Evolutionary conservation across 163 green algal species (phyloP), one percentile per base, ranked within the genome.

Genomic region (Chlamydomonas reinhardtii): DNA sequence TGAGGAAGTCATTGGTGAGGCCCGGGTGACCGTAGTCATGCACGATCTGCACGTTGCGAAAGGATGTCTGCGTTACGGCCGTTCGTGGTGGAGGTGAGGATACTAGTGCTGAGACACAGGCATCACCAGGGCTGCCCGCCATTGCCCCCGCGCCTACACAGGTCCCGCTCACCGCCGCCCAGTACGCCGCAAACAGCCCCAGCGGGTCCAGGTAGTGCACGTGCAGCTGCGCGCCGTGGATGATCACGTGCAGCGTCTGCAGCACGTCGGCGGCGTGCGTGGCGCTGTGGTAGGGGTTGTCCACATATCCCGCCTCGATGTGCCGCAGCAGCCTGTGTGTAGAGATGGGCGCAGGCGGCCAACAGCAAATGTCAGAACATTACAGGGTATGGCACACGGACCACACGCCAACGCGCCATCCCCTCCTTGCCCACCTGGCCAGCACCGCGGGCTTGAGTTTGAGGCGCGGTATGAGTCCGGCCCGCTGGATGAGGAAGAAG

Each of bases 1-100:
- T 83, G n/a, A 98, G 86, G 86, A 97, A 98, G 34, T 94, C 94
- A 90, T 98, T 98, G 88, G 93, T 95, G 2, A 98, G 91, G 22
- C 94, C 95, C 9, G 93, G 94, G 88, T 98, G 95, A 15, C 93
- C 94, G 75, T 97, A 83, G 85, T 98, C 95, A 84, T 98, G 95
- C 48, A 97, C 56, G 35, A 84, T 84, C 76, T 84, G 76, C 6
- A 22, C 25, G 22, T 43, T 5, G 65, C n/a, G n/a, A 9, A 72
- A 43, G n/a, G 6, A 56, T 56, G 48, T 17, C 48, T 14, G 48
- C 39, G 39, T 48, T 8, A 48, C 8, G 5, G 5, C 8, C 5
- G 39, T 48, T 14, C 39, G 39, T 48, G 39, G 5, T 48, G 39
- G 8, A 48, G 39, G 39, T n/a, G n/a, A n/a, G n/a, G n/a, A n/a